Evolutionary conservation across 2,329 filamentous ascomycete species (phyloP), one percentile per base, ranked within the genome.

Genomic region (Ceratocystis cacaofunesta): DNA sequence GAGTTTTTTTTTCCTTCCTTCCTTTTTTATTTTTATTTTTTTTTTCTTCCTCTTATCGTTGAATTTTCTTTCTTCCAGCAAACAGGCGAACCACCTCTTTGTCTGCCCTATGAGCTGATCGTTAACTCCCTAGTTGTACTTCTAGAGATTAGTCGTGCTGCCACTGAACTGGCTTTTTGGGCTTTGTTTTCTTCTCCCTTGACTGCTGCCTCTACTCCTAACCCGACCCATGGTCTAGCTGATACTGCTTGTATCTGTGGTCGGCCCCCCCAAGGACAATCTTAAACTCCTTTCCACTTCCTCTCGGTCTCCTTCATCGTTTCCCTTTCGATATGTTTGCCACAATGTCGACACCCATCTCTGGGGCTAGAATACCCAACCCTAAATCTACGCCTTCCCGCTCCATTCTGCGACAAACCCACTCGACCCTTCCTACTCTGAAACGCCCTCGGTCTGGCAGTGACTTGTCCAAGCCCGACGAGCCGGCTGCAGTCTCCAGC

Each of bases 351-450:
- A 66, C 60, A 22, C 7, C 48, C n/a, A 41, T 41, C 8, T 15
- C 60, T n/a, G 30, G 63, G 28, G 25, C 44, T 17, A 55, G 22
- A 36, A 43, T 28, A 41, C 36, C 63, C 41, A 60, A 61, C 25
- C 57, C 46, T 19, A 72, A 66, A 66, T 72, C 74, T 50, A 76
- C 78, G 36, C 78, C 79, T 12, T 76, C 80, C 66, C 81, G 80
- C 68, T 81, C 81, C 8, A 83, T 83, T 50, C 75, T 83, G 61
- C 81, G 82, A 67, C 72, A 79, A 1, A 71, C 74, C 17, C 46
- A 62, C 19, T 48, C 67, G 32, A 44, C 62, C 8, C 43, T 67
- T 41, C 66, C 66, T 15, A 19, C 36, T 8, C 60, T 67, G 10
- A 67, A 67, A 60, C 63, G 66, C 6, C 46, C 66, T 43, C 66